Conservation (phyloP, 306 rosid genomes). For the Senna tora region DNA sequence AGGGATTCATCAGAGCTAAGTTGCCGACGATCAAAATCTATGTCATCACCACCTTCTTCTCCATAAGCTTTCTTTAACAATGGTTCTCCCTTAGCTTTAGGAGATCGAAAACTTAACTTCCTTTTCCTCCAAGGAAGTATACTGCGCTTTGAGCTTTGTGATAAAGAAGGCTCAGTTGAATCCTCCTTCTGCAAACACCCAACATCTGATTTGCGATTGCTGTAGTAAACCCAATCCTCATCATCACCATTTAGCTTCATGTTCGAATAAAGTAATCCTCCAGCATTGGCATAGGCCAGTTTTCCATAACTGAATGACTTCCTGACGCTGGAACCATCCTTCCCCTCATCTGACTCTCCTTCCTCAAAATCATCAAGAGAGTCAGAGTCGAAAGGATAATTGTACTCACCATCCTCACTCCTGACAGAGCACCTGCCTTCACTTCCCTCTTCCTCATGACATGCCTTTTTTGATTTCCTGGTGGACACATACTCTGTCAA, state of each 20-base stretch:
- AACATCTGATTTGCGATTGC: slow-evolving; percentile 75
- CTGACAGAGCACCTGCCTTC: slow-evolving; percentile 79
- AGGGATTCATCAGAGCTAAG: slow-evolving; percentile 93
- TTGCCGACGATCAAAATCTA: slow-evolving; percentile 96
- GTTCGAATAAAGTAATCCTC: slow-evolving; percentile 64
- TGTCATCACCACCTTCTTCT: slow-evolving; percentile 99
- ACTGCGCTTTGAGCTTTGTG: slow-evolving; percentile 72
- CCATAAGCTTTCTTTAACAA: slow-evolving; percentile 85
- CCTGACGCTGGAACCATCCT: slow-evolving; percentile 66
- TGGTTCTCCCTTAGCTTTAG: slow-evolving; percentile 88
- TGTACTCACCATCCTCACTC: slow-evolving; percentile 78
- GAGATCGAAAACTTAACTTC: slow-evolving; percentile 90
- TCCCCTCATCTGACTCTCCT: slow-evolving; percentile 78
- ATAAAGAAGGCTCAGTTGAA: slow-evolving; percentile 54
- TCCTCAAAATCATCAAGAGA: slow-evolving; percentile 77
- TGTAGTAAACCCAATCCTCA: slow-evolving; percentile 88
- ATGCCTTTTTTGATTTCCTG: slow-evolving; percentile 68
- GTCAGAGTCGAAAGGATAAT: slow-evolving; percentile 75
- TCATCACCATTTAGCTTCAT: slow-evolving; percentile 53
- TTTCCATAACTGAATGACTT: slow-evolving; percentile 91
- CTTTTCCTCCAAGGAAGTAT: slow-evolving; percentile 94
- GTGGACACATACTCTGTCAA: slow-evolving; percentile 77
- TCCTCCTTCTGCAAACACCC: slow-evolving; percentile 61
- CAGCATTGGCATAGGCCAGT: slow-evolving; percentile 87
- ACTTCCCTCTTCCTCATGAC: slow-evolving; percentile 72